Evolutionary conservation across 75 land plant species (phyloP).

Genomic region (Pinus tabuliformis): DNA sequence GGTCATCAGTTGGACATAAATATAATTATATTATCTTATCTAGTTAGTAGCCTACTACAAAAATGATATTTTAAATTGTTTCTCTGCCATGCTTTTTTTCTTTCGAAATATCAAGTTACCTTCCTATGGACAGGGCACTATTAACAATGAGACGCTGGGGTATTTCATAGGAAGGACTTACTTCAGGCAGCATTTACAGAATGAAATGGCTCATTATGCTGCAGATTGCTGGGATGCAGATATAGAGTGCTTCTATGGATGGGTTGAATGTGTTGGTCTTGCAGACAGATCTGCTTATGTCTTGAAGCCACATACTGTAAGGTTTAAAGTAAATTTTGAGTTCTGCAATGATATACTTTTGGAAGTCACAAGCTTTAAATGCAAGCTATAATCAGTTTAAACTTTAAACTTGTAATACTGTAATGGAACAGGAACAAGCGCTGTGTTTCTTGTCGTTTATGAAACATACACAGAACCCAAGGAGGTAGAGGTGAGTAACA

Average conservation of each 20-base stretch:
- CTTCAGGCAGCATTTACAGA: slow-evolving; percentile 89
- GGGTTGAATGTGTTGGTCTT: too few relatives aligned
- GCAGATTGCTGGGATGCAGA: slow-evolving; percentile 99
- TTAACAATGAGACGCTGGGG: too few relatives aligned
- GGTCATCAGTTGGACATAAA: too few relatives aligned
- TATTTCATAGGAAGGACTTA: too few relatives aligned
- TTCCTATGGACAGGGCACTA: too few relatives aligned
- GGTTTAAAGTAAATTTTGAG: not conserved
- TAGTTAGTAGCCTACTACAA: too few relatives aligned
- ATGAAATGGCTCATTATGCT: slow-evolving; percentile 99
- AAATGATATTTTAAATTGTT: too few relatives aligned
- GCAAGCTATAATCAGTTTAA: not conserved
- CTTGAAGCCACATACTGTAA: slow-evolving; percentile 85
- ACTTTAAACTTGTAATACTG: not conserved
- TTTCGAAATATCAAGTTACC: too few relatives aligned
- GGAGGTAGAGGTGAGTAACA: slow-evolving; percentile 72
- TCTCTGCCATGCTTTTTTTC: too few relatives aligned
- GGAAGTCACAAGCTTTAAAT: not conserved
- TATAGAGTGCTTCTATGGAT: slow-evolving; percentile 95
- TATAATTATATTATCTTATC: too few relatives aligned
- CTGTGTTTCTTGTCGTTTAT: slow-evolving; percentile 74
- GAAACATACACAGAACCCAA: slow-evolving; percentile 77
- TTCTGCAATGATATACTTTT: not conserved
- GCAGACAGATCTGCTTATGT: slow-evolving; percentile 98
- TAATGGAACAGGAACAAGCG: slow-evolving; percentile 70